Percentiles rank a stretch among this genome's conserved stretches.
Conservation (phyloP, 345 rosid species). For the Kernera saxatilis region DNA sequence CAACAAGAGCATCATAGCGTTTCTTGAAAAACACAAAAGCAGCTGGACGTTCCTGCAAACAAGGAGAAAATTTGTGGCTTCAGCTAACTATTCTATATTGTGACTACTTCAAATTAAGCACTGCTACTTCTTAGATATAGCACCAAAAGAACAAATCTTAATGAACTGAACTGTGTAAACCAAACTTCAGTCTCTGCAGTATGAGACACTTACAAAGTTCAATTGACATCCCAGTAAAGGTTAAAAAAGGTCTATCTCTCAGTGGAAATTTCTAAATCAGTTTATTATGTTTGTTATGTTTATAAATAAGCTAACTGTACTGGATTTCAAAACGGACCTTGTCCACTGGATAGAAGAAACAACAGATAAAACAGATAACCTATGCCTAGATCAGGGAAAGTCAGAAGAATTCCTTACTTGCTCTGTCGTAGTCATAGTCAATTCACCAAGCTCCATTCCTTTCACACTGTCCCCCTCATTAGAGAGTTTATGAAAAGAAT, state of each 20-base stretch:
- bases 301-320: too few species aligned
- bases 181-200: background rate
- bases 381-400: background rate
- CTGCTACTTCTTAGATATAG: background rate
- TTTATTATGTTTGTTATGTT: too few species aligned
- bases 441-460: conserved; percentile 34
- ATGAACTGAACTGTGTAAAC: background rate
- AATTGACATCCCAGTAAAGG: background rate
- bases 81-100: background rate
- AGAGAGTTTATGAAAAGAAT: conserved; percentile 58
- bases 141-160: background rate
- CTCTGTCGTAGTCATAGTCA: conserved; percentile 38
- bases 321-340: too few species aligned
- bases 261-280: too few species aligned
- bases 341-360: too few species aligned
- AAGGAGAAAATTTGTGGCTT: background rate
- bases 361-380: background rate
- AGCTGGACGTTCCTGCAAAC: conserved; percentile 68
- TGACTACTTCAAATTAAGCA: background rate
- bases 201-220: too few species aligned
- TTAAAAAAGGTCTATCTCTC: background rate
- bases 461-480: conserved; percentile 38
- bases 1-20: conserved; percentile 70
- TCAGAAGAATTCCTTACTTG: conserved; percentile 42
- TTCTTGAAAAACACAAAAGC: conserved; percentile 92